phyloP scores from a whole-genome alignment of 768 basidiomycete genomes.

The Cubamyces sp. region DNA sequence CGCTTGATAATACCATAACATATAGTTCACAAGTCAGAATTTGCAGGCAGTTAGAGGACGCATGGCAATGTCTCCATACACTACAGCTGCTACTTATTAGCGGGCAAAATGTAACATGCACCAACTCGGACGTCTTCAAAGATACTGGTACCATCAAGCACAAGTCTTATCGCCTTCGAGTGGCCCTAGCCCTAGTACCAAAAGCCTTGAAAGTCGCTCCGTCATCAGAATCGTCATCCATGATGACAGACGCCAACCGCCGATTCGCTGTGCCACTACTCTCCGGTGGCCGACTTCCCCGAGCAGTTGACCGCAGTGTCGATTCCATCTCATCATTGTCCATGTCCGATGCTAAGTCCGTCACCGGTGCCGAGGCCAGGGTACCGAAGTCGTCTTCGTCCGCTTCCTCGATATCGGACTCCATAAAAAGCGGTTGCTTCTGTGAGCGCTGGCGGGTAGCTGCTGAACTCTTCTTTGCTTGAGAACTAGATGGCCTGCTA shows the following conservation, averaged over 20 bases:
- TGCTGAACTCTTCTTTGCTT: slow-evolving; percentile 9
- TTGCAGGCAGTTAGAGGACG: too few species aligned
- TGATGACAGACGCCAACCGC: slow-evolving; percentile 43
- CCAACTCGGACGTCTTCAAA: too few species aligned
- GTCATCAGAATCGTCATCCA: slow-evolving; percentile 74
- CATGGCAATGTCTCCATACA: too few species aligned
- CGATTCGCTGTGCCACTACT: slow-evolving; percentile 26
- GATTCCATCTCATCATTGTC: slow-evolving; percentile 22
- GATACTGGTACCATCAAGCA: too few species aligned
- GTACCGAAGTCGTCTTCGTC: slow-evolving; percentile 34
- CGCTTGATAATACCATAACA: neutral
- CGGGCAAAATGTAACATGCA: too few species aligned
- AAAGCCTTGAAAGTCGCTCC: slow-evolving; percentile 74
- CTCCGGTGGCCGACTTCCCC: slow-evolving; percentile 26
- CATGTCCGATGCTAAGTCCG: neutral
- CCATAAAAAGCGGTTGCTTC: slow-evolving; percentile 53
- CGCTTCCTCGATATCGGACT: slow-evolving; percentile 50
- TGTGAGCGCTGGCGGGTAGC: slow-evolving; percentile 33
- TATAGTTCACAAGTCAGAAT: too few species aligned
- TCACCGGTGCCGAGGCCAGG: slow-evolving; percentile 45
- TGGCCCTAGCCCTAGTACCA: slow-evolving; percentile 8
- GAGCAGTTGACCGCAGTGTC: slow-evolving; percentile 33
- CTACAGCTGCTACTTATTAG: too few species aligned
- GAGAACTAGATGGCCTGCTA: neutral
- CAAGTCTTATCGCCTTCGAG: too few species aligned